These are phyloP conservation scores for Phytophthora cactorum DNA, from an alignment of 352 stramenopile species.

Conservation along the genomic window DNA sequence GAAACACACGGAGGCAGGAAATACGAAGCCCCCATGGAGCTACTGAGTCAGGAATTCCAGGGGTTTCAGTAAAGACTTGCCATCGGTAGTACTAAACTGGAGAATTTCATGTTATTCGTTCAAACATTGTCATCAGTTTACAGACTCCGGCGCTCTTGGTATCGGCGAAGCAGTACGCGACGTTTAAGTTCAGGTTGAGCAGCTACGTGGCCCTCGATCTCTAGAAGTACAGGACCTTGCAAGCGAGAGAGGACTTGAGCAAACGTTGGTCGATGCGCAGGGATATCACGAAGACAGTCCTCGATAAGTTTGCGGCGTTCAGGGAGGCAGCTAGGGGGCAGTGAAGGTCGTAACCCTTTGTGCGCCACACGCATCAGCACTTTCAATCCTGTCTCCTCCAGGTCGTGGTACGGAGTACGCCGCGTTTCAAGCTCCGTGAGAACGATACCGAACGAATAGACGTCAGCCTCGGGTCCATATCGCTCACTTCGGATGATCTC, in stretches of 20 bases:
- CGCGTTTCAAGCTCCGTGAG: conserved; percentile 88
- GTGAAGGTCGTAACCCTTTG: conserved; percentile 72
- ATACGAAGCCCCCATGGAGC: conserved; percentile 7
- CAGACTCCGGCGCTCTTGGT: conserved; percentile 44
- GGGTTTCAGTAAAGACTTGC: background rate
- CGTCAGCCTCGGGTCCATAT: conserved; percentile 79
- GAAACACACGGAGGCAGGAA: conserved; percentile 20
- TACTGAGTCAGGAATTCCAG: conserved; percentile 21
- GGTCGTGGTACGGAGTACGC: conserved; percentile 84
- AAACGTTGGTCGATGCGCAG: conserved; percentile 70
- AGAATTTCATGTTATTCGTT: conserved; percentile 8
- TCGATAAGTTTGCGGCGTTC: conserved; percentile 71
- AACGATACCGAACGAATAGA: conserved; percentile 92
- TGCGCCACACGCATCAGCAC: conserved; percentile 84
- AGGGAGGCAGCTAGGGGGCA: conserved; percentile 64
- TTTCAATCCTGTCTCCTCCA: conserved; percentile 72
- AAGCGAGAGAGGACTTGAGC: conserved; percentile 73
- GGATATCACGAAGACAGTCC: conserved; percentile 73
- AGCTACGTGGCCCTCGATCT: conserved; percentile 71
- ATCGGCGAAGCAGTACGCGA: conserved; percentile 40
- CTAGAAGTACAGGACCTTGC: conserved; percentile 77
- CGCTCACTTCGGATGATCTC: conserved; percentile 90
- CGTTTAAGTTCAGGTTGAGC: conserved; percentile 43
- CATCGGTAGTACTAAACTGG: too few relatives aligned
- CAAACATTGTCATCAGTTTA: conserved; percentile 11